Evolutionary conservation across 257 asterid genomes (phyloP).

Genomic region (Solanum microdontum): DNA sequence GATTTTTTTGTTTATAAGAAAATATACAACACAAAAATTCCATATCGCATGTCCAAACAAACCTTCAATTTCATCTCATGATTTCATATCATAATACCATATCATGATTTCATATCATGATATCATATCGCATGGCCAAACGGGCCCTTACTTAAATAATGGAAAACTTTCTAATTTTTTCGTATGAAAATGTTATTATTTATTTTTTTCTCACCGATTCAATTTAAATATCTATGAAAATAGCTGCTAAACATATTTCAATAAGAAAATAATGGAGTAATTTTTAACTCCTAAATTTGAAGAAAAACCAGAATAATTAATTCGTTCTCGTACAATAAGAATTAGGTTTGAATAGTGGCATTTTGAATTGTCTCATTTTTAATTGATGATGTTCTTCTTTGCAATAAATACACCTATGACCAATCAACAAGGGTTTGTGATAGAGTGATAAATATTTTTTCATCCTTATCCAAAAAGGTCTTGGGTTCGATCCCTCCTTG

Average conservation of each 20-base stretch:
- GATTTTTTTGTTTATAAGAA: too few species aligned
- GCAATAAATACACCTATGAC: background rate
- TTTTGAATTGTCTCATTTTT: background rate
- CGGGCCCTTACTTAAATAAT: background rate
- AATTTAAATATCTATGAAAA: background rate
- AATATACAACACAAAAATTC: too few species aligned
- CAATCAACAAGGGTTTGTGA: too few species aligned
- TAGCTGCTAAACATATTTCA: background rate
- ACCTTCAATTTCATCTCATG: too few species aligned
- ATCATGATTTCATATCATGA: too few species aligned
- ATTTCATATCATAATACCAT: too few species aligned
- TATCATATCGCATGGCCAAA: too few species aligned
- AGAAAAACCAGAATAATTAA: background rate
- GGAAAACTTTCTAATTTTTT: background rate
- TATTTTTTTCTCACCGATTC: background rate
- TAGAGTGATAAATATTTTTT: background rate
- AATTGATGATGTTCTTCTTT: background rate
- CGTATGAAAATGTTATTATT: background rate
- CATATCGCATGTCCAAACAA: too few species aligned
- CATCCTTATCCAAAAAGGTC: accelerated
- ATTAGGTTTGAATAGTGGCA: background rate
- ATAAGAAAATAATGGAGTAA: background rate
- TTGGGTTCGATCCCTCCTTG: background rate
- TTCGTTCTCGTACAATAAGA: background rate
- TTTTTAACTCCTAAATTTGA: background rate